phyloP scores from a whole-genome alignment of 805 yeast genomes.

The Cyberlindnera mississippiensis region DNA sequence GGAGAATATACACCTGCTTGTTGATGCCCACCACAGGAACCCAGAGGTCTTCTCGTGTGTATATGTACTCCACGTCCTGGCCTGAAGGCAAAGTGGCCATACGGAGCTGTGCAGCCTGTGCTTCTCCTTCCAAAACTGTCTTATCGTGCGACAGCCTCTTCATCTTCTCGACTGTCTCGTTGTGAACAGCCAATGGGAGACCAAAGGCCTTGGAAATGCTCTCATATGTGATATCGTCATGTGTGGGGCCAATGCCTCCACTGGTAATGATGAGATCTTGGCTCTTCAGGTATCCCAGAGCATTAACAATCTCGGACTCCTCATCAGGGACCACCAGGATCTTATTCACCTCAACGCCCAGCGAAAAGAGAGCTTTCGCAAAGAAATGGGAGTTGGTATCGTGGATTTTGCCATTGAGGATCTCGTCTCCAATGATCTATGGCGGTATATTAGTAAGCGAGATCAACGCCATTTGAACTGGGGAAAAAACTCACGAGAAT shows the following conservation, averaged over 20 bases:
- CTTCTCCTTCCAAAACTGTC: constrained; percentile 37
- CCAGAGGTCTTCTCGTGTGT: constrained; percentile 59
- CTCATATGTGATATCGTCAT: constrained; percentile 83
- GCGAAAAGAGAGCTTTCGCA: constrained; percentile 63
- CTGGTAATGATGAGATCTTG: constrained; percentile 50
- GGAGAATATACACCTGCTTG: constrained; percentile 63
- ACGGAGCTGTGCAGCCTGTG: constrained; percentile 56
- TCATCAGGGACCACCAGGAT: constrained; percentile 79
- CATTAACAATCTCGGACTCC: constrained; percentile 53
- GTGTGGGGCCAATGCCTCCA: constrained; percentile 79
- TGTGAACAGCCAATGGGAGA: constrained; percentile 48
- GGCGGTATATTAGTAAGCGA: constrained; percentile 3
- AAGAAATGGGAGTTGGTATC: constrained; percentile 76
- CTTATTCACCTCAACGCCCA: constrained; percentile 62
- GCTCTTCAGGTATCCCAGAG: constrained; percentile 42
- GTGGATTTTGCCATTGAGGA: constrained; percentile 75
- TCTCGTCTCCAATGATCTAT: constrained; percentile 75
- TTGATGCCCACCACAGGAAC: constrained; percentile 78
- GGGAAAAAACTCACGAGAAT: neutral
- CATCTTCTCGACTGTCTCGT: constrained; percentile 61
- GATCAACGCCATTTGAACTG: too few relatives aligned
- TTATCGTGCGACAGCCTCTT: constrained; percentile 39
- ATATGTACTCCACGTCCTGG: constrained; percentile 41
- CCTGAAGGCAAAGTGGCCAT: constrained; percentile 74
- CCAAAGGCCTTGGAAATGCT: constrained; percentile 64